These are phyloP conservation scores for Eimeria sp. DNA, from an alignment of 169 alveolate species.

Conservation along the genomic window DNA sequence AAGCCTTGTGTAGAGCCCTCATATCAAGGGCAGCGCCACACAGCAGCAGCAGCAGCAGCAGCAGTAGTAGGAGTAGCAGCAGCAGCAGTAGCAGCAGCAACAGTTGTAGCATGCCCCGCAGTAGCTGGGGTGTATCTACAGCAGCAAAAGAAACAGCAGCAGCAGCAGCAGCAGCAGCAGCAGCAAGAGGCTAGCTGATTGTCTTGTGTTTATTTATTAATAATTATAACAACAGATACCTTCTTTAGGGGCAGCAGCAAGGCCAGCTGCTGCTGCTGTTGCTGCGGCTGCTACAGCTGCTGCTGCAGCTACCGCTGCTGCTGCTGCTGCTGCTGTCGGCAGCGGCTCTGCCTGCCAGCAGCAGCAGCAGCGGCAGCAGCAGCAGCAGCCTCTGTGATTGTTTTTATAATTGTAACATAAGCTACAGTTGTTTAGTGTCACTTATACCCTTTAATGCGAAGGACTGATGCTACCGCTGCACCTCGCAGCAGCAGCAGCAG, in stretches of 20 bases:
- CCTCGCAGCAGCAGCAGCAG: conserved; percentile 33
- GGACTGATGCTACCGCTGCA: conserved; percentile 37
- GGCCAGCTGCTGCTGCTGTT: conserved; percentile 16
- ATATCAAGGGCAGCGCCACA: neutral
- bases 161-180: conserved; percentile 34
- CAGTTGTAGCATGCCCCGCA: neutral
- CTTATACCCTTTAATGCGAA: neutral
- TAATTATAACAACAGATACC: neutral
- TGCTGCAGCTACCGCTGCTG: conserved; percentile 9
- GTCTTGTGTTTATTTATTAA: neutral
- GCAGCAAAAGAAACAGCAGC: conserved; percentile 2
- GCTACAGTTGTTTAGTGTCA: neutral
- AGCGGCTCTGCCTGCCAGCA: conserved; percentile 55
- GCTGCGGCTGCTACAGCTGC: conserved; percentile 9
- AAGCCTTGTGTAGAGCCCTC: neutral
- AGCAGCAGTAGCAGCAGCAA: neutral
- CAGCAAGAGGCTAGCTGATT: neutral
- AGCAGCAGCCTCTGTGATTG: conserved; percentile 10
- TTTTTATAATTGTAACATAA: neutral
- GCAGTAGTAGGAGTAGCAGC: neutral
- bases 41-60: conserved; percentile 19
- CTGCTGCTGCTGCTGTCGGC: conserved; percentile 47
- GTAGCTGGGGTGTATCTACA: neutral
- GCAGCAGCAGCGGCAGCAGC: conserved; percentile 72
- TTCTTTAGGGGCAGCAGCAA: neutral